A percentile compares a stretch with the other conserved stretches of the same genome.
Conservation (phyloP, 2,329 filamentous ascomycete genomes). For the Pseudopithomyces chartarum region DNA sequence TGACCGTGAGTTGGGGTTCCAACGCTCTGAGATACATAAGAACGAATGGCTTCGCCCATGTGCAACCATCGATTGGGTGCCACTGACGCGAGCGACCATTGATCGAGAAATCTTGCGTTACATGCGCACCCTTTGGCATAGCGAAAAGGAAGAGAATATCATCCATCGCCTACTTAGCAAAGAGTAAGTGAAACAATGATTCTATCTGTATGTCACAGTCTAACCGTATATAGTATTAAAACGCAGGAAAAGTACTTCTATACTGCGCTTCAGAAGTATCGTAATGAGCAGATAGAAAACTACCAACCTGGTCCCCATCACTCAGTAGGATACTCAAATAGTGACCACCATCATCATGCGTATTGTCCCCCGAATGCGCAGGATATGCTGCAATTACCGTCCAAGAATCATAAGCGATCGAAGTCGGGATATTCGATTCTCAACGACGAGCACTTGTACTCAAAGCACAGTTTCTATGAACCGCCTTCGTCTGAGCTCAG, state of each 20-base stretch:
- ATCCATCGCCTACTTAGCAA: slow-evolving; percentile 65
- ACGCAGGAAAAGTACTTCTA: slow-evolving; percentile 97
- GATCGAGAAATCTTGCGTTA: slow-evolving; percentile 83
- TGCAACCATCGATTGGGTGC: slow-evolving; percentile 66
- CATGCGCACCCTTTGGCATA: slow-evolving; percentile 90
- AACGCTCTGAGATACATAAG: slow-evolving; percentile 64
- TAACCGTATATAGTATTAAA: slow-evolving; percentile 55
- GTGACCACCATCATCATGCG: slow-evolving; percentile 73
- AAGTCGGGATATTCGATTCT: slow-evolving; percentile 63
- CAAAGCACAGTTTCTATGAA: slow-evolving; percentile 56
- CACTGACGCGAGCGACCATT: slow-evolving; percentile 68
- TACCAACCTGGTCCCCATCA: slow-evolving; percentile 71
- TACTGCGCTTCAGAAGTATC: slow-evolving; percentile 78
- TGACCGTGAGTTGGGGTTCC: slow-evolving; percentile 71
- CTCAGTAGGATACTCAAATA: slow-evolving; percentile 76
- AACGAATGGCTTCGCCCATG: slow-evolving; percentile 59
- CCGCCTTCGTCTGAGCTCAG: slow-evolving; percentile 61
- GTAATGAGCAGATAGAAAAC: slow-evolving; percentile 83
- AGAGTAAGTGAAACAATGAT: slow-evolving; percentile 39
- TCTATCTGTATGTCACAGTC: neutral
- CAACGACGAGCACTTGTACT: slow-evolving; percentile 58
- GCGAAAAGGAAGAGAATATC: slow-evolving; percentile 74
- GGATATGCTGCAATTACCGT: slow-evolving; percentile 43
- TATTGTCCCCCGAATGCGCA: slow-evolving; percentile 25
- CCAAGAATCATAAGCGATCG: slow-evolving; percentile 48